phyloP scores from a whole-genome alignment of 352 stramenopile genomes.

The Blastocystis sp. region DNA sequence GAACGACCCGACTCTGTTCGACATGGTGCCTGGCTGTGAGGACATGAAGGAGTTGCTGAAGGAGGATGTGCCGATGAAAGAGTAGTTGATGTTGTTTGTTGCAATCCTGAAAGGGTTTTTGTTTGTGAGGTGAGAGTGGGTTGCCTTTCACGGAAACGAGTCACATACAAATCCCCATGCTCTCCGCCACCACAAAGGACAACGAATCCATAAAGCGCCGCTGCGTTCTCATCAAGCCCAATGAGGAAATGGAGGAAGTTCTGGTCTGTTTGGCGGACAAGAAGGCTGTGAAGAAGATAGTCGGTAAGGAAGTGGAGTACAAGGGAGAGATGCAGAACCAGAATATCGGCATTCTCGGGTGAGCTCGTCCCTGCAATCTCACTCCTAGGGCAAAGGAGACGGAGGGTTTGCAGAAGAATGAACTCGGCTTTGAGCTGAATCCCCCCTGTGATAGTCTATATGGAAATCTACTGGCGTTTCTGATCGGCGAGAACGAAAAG shows the following conservation, averaged over 20 bases:
- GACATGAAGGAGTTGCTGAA: neutral
- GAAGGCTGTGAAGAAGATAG: conserved; percentile 28
- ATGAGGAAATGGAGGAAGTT: conserved; percentile 47
- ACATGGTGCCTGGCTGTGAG: neutral
- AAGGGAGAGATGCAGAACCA: conserved; percentile 63
- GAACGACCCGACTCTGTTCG: conserved; percentile 20
- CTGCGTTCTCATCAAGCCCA: conserved; percentile 49
- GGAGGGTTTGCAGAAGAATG: conserved; percentile 34
- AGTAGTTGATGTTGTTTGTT: neutral
- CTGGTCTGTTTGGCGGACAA: conserved; percentile 44
- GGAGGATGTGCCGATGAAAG: neutral
- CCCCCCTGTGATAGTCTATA: conserved; percentile 41
- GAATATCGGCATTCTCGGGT: conserved; percentile 61
- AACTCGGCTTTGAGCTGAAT: conserved; percentile 44
- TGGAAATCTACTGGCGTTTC: conserved; percentile 41
- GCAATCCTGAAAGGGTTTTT: neutral
- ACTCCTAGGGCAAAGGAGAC: conserved; percentile 35
- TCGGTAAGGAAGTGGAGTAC: conserved; percentile 53
- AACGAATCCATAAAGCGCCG: conserved; percentile 32
- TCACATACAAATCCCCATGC: neutral
- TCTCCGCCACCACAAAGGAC: conserved; percentile 7
- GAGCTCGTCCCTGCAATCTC: neutral
- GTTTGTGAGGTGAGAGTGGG: neutral
- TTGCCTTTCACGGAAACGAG: neutral
- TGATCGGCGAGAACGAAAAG: conserved; percentile 46